These are phyloP conservation scores for Macadamia tetraphylla DNA, from an alignment of 164 flowering plant genomes.

Conservation along the genomic window DNA sequence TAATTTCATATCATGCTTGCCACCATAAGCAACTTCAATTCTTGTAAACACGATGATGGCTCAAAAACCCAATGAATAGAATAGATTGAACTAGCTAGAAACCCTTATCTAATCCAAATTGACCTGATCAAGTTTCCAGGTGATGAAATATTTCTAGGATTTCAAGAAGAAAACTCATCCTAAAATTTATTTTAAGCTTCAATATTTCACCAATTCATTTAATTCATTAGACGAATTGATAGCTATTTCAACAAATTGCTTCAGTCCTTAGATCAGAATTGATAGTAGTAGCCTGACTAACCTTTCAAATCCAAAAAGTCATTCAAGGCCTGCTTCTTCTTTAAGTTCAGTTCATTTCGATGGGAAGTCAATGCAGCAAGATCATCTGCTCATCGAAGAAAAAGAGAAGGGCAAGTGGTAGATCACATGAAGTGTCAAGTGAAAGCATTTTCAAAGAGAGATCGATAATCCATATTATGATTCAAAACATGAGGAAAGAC, in stretches of 20 bases:
- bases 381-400: slow-evolving; percentile 29
- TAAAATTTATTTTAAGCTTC: not conserved
- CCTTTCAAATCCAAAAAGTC: slow-evolving; percentile 57
- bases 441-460: not conserved
- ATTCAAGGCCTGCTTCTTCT: slow-evolving; percentile 39
- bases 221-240: not conserved
- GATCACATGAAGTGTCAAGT: not conserved
- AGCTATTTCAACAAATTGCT: not conserved
- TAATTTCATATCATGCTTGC: not conserved
- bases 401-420: not conserved
- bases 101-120: not conserved
- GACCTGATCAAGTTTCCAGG: not conserved
- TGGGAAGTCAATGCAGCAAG: slow-evolving; percentile 21
- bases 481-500: not conserved
- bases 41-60: not conserved
- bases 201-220: not conserved
- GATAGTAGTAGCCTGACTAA: slow-evolving; percentile 8
- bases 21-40: not conserved
- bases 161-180: not conserved
- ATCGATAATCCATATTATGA: not conserved
- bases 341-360: slow-evolving; percentile 29
- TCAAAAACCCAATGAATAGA: not conserved
- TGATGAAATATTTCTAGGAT: not conserved
- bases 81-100: not conserved
- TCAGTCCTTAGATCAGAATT: not conserved